Evolutionary conservation across 2,329 filamentous ascomycete species (phyloP).

Genomic region (Westerdykella sp.): DNA sequence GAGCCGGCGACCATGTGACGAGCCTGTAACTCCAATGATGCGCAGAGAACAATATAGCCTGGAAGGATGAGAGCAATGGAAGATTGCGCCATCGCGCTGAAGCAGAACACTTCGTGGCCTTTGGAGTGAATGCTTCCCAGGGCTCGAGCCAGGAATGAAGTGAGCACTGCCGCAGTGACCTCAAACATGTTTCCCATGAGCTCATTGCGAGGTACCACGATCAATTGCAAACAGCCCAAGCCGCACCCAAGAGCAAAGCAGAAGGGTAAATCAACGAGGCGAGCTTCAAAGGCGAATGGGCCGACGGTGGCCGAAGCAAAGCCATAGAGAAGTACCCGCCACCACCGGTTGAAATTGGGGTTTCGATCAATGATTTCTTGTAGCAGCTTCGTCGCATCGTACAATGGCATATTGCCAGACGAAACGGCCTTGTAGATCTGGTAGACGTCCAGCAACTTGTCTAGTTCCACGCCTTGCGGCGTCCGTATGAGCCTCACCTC

Average conservation of each 20-base stretch:
- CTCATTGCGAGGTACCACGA: constrained; percentile 67
- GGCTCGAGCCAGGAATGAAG: constrained; percentile 45
- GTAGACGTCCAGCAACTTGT: constrained; percentile 67
- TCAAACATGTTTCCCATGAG: constrained; percentile 55
- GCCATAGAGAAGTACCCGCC: constrained; percentile 62
- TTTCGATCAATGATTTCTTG: constrained; percentile 56
- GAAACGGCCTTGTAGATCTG: constrained; percentile 78
- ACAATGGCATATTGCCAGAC: constrained; percentile 66
- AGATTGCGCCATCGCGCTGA: constrained; percentile 47
- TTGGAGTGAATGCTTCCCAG: constrained; percentile 42
- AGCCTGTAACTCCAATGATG: constrained; percentile 45
- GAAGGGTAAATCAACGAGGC: constrained; percentile 71
- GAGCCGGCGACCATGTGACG: constrained; percentile 45
- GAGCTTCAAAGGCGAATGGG: constrained; percentile 71
- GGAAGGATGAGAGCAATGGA: constrained; percentile 47
- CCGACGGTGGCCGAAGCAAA: constrained; percentile 70
- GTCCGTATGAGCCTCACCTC: constrained; percentile 70
- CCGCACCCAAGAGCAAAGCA: constrained; percentile 70
- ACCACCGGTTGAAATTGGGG: constrained; percentile 47
- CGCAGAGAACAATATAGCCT: constrained; percentile 48
- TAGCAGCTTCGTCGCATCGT: constrained; percentile 60
- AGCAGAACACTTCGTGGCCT: constrained; percentile 43
- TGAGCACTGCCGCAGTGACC: constrained; percentile 44
- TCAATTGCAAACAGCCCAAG: constrained; percentile 67
- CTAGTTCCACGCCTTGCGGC: constrained; percentile 64